These are phyloP conservation scores for Fusarium illudens DNA, from an alignment of 2,329 filamentous ascomycete genomes.

Conservation along the genomic window DNA sequence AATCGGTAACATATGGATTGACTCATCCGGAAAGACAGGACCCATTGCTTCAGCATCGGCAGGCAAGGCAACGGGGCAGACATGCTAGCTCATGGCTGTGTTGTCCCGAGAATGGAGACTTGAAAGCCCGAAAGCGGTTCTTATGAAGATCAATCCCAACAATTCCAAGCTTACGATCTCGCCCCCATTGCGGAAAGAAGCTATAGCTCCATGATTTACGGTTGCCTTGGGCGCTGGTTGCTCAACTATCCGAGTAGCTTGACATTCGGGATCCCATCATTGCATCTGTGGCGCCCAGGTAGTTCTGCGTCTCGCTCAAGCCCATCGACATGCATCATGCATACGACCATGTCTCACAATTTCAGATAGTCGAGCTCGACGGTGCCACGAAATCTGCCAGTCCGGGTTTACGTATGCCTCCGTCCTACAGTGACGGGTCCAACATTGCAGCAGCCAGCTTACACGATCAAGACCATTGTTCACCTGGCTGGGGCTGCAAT, in stretches of 20 bases:
- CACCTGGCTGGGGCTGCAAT: slow-evolving; percentile 8
- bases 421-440: slow-evolving; percentile 8
- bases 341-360: not conserved
- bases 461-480: slow-evolving; percentile 11
- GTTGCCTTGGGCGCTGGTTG: slow-evolving; percentile 8
- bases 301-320: slow-evolving; percentile 23
- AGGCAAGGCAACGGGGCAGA: slow-evolving; percentile 12
- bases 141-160: slow-evolving; percentile 2
- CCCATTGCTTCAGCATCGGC: slow-evolving; percentile 13
- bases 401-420: slow-evolving; percentile 4
- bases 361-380: slow-evolving; percentile 4
- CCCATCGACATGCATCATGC: slow-evolving; percentile 27
- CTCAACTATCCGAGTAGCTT: not conserved
- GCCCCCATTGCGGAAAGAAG: not conserved
- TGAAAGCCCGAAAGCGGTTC: not conserved
- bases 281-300: slow-evolving; percentile 11
- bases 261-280: slow-evolving; percentile 4
- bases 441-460: slow-evolving; percentile 10
- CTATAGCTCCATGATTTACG: not conserved
- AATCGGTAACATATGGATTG: slow-evolving; percentile 9
- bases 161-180: not conserved
- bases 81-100: slow-evolving; percentile 30
- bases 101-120: slow-evolving; percentile 9
- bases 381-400: slow-evolving; percentile 7
- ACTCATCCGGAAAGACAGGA: slow-evolving; percentile 14